phyloP scores from a whole-genome alignment of 805 yeast genomes.

The Yamadazyma insecticola region DNA sequence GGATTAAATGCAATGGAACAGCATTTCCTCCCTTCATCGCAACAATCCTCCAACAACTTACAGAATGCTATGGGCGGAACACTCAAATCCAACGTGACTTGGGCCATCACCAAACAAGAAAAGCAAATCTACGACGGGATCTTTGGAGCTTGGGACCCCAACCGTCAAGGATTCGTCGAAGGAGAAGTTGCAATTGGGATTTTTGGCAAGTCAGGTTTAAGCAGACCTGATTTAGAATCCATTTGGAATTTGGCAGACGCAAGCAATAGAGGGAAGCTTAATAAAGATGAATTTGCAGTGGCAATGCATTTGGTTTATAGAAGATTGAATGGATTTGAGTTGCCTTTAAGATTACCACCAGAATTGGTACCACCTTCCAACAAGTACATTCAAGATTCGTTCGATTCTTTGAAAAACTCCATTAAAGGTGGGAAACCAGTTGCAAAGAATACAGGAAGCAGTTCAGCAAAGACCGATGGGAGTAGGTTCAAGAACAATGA shows the following conservation, averaged over 20 bases:
- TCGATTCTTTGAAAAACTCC: conserved; percentile 65
- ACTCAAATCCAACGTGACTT: conserved; percentile 55
- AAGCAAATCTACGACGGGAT: conserved; percentile 81
- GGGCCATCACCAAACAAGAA: conserved; percentile 87
- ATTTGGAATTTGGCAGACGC: conserved; percentile 90
- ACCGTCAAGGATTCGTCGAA: conserved; percentile 62
- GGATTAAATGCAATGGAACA: conserved; percentile 63
- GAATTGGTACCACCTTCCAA: conserved; percentile 87
- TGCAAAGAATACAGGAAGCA: conserved; percentile 15
- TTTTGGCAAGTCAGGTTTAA: conserved; percentile 86
- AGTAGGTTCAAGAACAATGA: conserved; percentile 65
- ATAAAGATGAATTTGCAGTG: conserved; percentile 87
- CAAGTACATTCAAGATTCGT: conserved; percentile 65
- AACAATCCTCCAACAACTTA: conserved; percentile 30
- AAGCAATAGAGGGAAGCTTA: conserved; percentile 75
- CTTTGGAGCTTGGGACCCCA: conserved; percentile 81
- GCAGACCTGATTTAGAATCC: conserved; percentile 77
- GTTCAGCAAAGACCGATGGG: conserved; percentile 23
- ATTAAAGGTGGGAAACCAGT: conserved; percentile 38
- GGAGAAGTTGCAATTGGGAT: conserved; percentile 82
- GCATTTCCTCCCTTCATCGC: conserved; percentile 58
- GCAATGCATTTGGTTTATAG: conserved; percentile 97
- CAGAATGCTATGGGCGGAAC: conserved; percentile 41
- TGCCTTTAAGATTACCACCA: conserved; percentile 80
- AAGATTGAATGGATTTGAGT: conserved; percentile 79